phyloP scores from a whole-genome alignment of 176 grass and related monocot species.

The Lolium rigidum region DNA sequence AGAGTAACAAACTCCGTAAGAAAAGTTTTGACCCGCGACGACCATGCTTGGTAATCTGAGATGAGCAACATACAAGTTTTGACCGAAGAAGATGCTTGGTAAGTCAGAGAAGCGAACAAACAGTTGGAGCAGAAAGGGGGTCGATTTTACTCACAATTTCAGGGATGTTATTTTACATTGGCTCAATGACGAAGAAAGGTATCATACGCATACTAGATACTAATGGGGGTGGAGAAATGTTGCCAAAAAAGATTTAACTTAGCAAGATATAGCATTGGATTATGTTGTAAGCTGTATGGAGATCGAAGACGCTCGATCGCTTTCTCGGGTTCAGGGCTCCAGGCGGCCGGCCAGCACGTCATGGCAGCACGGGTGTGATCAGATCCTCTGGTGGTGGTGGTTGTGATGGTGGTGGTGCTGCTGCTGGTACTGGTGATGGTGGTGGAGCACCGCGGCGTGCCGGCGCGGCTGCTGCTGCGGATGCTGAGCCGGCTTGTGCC shows the following conservation, averaged over 20 bases:
- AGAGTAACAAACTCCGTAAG: not conserved
- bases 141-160: slow-evolving; percentile 66
- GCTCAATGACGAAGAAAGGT: slow-evolving; percentile 27
- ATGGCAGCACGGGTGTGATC: not conserved
- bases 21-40: not conserved
- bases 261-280: slow-evolving; percentile 51
- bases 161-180: slow-evolving; percentile 62
- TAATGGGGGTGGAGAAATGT: not conserved
- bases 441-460: slow-evolving; percentile 38
- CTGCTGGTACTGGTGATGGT: slow-evolving; percentile 26
- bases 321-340: not conserved
- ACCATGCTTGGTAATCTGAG: too few species aligned
- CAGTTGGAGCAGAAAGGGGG: slow-evolving; percentile 35
- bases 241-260: slow-evolving; percentile 60
- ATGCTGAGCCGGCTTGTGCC: slow-evolving; percentile 31
- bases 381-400: slow-evolving; percentile 61
- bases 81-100: too few species aligned
- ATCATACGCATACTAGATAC: slow-evolving; percentile 42
- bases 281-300: slow-evolving; percentile 65
- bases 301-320: slow-evolving; percentile 45
- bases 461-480: slow-evolving; percentile 38
- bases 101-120: not conserved
- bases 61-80: too few species aligned
- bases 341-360: not conserved
- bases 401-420: slow-evolving; percentile 13